These are phyloP conservation scores for Diutina rugosa DNA, from an alignment of 1,139 yeast species.

Conservation along the genomic window DNA sequence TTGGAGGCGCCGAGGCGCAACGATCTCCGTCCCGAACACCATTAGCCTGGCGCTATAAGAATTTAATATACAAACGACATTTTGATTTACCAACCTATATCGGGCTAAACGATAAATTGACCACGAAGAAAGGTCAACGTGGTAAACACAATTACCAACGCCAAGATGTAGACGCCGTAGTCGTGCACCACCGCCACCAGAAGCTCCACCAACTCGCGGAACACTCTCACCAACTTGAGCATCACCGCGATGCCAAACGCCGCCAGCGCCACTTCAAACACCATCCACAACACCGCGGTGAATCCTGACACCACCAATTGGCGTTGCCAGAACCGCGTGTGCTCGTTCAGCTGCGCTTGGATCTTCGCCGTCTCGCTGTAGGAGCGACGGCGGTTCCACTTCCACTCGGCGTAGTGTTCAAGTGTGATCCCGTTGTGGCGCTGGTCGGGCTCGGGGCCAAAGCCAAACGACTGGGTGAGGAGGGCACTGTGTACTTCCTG, in stretches of 20 bases:
- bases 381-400: not conserved
- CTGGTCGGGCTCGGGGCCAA: not conserved
- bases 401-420: not conserved
- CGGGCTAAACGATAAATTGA: not conserved
- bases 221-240: not conserved
- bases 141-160: not conserved
- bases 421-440: not conserved
- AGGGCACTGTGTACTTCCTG: not conserved
- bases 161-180: not conserved
- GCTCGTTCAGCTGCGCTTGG: not conserved
- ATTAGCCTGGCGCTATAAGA: not conserved
- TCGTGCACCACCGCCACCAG: not conserved
- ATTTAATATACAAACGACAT: not conserved
- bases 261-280: not conserved
- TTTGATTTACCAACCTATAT: not conserved
- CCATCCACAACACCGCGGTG: not conserved
- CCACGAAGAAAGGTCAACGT: not conserved
- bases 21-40: conserved; percentile 58
- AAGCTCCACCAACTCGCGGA: not conserved
- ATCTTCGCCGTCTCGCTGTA: not conserved
- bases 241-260: not conserved
- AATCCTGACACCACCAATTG: not conserved
- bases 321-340: not conserved
- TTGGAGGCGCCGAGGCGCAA: conserved; percentile 69
- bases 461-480: not conserved